Evolutionary conservation across 148 eudicot species (phyloP).

Genomic region (Polygonum aviculare): DNA sequence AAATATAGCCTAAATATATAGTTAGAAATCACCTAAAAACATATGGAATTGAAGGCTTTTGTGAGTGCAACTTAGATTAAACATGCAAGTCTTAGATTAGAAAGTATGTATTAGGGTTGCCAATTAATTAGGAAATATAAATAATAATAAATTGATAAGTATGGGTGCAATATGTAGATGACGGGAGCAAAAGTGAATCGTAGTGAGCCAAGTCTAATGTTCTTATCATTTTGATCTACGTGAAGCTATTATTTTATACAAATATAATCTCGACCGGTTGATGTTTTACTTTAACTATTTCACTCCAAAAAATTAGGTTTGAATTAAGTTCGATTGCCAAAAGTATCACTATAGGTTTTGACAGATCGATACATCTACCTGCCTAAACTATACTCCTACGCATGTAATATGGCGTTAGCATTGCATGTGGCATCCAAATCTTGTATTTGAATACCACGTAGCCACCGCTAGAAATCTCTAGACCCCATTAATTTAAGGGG

Average conservation of each 20-base stretch:
- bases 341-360: background rate
- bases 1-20: too few relatives aligned
- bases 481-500: background rate
- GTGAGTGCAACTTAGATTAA: background rate
- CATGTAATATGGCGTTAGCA: background rate
- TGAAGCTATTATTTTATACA: background rate
- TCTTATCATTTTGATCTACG: conserved; percentile 1
- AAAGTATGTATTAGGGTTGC: background rate
- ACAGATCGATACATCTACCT: background rate
- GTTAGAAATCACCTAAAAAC: too few relatives aligned
- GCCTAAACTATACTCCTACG: background rate
- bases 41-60: too few relatives aligned
- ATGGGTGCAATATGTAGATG: background rate
- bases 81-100: background rate
- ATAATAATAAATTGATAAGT: background rate
- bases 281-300: background rate
- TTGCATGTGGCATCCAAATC: conserved; percentile 2
- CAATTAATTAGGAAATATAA: background rate
- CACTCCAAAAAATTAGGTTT: background rate
- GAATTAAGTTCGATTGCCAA: background rate
- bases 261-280: background rate
- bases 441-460: background rate
- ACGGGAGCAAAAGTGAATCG: background rate
- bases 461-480: background rate
- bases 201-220: conserved; percentile 3